These are phyloP conservation scores for Carex littledalei DNA, from an alignment of 176 grass and related monocot species.

Conservation along the genomic window DNA sequence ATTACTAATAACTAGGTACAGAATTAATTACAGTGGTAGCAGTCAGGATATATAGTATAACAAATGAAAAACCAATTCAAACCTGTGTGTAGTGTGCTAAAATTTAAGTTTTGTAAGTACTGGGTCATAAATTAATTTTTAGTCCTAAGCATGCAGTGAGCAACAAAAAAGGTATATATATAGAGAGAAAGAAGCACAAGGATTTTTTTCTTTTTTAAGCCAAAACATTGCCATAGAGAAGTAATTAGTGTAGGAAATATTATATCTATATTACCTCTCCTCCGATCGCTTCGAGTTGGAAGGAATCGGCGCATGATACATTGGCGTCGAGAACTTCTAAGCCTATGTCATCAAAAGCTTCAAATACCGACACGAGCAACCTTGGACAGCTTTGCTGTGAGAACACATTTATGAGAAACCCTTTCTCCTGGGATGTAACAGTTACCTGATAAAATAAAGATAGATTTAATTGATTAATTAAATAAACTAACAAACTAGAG, in stretches of 20 bases:
- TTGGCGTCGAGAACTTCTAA: constrained; percentile 53
- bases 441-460: constrained; percentile 25
- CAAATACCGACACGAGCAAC: constrained; percentile 41
- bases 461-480: not conserved
- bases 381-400: constrained; percentile 25
- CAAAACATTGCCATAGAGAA: not conserved
- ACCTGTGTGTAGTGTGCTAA: too few species aligned
- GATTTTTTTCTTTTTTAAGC: not conserved
- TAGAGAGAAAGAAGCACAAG: not conserved
- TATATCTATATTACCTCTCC: constrained; percentile 13
- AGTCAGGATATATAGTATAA: not conserved
- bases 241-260: not conserved
- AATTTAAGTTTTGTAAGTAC: too few species aligned
- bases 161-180: not conserved
- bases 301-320: constrained; percentile 37
- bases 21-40: not conserved
- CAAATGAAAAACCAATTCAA: too few species aligned
- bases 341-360: constrained; percentile 51
- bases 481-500: not conserved
- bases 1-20: not conserved
- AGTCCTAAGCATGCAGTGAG: not conserved
- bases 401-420: constrained; percentile 45
- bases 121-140: too few species aligned
- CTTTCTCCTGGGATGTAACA: constrained; percentile 33
- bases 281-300: constrained; percentile 42